Evolutionary conservation across 1,284 basidiomycete species (phyloP).

Genomic region (Tylopilus orsonianus): DNA sequence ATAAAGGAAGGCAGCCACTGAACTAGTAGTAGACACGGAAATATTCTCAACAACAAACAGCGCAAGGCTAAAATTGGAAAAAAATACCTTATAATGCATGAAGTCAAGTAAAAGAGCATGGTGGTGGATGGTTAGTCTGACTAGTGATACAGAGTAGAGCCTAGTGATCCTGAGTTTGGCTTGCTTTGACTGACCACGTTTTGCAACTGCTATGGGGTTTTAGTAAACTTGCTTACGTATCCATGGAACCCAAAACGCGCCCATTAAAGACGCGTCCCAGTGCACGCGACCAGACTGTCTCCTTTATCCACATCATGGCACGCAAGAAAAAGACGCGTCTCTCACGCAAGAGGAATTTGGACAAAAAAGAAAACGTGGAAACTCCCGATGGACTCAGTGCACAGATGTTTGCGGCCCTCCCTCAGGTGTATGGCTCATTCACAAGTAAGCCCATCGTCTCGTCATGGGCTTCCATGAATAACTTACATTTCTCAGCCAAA

Average conservation of each 20-base stretch:
- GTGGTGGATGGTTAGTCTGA: neutral
- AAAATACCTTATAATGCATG: constrained; percentile 39
- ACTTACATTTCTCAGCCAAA: constrained; percentile 13
- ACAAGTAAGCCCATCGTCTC: constrained; percentile 11
- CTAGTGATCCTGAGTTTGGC: neutral
- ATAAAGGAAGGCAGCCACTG: constrained; percentile 73
- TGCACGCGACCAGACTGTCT: constrained; percentile 22
- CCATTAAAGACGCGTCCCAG: constrained; percentile 28
- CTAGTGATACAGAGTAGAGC: constrained; percentile 6
- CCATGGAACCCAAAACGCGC: constrained; percentile 20
- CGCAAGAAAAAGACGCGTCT: constrained; percentile 22
- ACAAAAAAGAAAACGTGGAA: neutral
- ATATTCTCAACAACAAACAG: constrained; percentile 1
- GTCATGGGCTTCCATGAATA: neutral
- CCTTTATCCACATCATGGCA: constrained; percentile 23
- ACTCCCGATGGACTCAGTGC: constrained; percentile 10
- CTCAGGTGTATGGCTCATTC: constrained; percentile 15
- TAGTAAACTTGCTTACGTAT: constrained; percentile 29
- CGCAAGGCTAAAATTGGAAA: constrained; percentile 7
- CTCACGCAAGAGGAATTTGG: constrained; percentile 19
- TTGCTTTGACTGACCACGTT: constrained; percentile 10
- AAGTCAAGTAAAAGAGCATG: constrained; percentile 56
- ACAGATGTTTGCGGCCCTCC: constrained; percentile 16
- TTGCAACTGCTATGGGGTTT: neutral
- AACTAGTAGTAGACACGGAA: constrained; percentile 43